These are phyloP conservation scores for Cyphellophora attinorum DNA, from an alignment of 2,329 filamentous ascomycete species.

Conservation along the genomic window DNA sequence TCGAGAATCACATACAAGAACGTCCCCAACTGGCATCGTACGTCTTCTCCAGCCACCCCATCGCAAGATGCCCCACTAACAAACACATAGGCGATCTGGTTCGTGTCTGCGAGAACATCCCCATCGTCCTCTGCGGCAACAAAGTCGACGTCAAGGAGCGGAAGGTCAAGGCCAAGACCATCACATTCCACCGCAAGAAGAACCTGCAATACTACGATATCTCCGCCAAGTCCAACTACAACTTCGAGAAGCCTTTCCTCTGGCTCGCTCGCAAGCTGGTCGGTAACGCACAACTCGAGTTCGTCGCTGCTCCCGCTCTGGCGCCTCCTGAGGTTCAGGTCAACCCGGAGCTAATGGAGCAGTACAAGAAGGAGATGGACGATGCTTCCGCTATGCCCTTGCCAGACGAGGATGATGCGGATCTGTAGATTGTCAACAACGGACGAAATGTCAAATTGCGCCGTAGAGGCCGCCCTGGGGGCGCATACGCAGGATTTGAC, in stretches of 20 bases:
- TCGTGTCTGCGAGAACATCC: conserved; percentile 98
- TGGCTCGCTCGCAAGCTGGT: conserved; percentile 98
- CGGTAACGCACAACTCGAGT: conserved; percentile 87
- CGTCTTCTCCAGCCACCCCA: conserved; percentile 30
- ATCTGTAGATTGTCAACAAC: conserved; percentile 29
- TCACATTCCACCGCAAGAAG: conserved; percentile 99
- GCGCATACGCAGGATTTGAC: no score
- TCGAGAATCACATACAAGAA: conserved; percentile 99
- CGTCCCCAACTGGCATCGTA: conserved; percentile 99
- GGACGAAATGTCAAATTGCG: no score
- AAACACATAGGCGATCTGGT: conserved; percentile 71
- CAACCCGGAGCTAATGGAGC: conserved; percentile 68
- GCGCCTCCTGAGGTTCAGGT: conserved; percentile 88
- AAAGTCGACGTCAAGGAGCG: conserved; percentile 99
- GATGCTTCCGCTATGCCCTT: conserved; percentile 73
- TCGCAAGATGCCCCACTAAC: not conserved
- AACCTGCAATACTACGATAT: conserved; percentile 99
- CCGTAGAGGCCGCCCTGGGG: no score
- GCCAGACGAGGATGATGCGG: conserved; percentile 84
- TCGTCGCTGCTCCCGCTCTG: conserved; percentile 89
- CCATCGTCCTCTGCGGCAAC: conserved; percentile 96
- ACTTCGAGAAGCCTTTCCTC: conserved; percentile 99
- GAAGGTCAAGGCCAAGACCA: conserved; percentile 99
- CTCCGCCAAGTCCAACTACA: conserved; percentile 99
- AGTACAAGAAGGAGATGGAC: conserved; percentile 85